Conservation (phyloP, 495 filamentous ascomycete genomes). For the Collariella sp. region DNA sequence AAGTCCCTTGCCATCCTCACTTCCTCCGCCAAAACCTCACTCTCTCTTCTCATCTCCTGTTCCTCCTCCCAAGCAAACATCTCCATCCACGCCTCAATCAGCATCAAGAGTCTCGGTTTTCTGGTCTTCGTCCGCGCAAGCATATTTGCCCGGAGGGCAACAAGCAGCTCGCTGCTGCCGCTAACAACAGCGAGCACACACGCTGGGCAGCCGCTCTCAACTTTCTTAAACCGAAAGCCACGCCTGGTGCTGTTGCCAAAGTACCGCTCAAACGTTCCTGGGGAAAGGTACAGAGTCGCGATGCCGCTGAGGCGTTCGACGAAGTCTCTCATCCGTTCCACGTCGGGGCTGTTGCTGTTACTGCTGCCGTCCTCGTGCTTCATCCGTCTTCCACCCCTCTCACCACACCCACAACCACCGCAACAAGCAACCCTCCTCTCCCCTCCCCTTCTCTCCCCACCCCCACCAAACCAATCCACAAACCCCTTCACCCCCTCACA, state of each 20-base stretch:
- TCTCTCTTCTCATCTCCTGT: not conserved
- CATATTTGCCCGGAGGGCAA: constrained; percentile 31
- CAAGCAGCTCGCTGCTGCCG: constrained; percentile 27
- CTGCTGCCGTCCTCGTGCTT: not conserved
- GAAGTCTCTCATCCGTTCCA: constrained; percentile 16
- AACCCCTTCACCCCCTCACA: not conserved
- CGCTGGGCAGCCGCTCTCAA: constrained; percentile 34
- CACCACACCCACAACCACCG: not conserved
- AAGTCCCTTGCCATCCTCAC: not conserved
- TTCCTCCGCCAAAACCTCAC: not conserved
- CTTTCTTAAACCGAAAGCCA: constrained; percentile 19
- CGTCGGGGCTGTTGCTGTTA: not conserved
- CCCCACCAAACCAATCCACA: not conserved
- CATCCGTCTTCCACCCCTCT: not conserved
- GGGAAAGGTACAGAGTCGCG: constrained; percentile 27
- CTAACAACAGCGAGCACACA: constrained; percentile 39
- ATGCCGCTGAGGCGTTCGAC: constrained; percentile 27
- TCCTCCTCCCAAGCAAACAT: not conserved
- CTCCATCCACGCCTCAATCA: constrained; percentile 38
- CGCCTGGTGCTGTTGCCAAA: constrained; percentile 17
- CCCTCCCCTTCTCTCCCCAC: no score
- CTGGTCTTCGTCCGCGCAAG: constrained; percentile 25
- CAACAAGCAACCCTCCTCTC: no score
- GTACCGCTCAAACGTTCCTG: constrained; percentile 20
- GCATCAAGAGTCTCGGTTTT: constrained; percentile 23